phyloP scores from a whole-genome alignment of 139 green algal species.

The Chlorella sp. region DNA sequence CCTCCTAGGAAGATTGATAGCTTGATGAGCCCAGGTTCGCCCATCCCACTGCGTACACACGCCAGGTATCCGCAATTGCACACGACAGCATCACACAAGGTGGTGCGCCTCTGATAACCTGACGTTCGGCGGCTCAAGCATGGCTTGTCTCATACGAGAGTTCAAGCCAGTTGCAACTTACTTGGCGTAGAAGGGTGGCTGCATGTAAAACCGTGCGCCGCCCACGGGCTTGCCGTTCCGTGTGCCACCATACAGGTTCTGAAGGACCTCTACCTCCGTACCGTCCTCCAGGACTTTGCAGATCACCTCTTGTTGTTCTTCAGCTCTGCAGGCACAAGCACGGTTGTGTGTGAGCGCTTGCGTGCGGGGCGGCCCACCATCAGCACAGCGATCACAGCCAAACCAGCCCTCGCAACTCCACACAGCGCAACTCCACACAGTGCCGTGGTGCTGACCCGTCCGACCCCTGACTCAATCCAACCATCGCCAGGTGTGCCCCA shows the following conservation, averaged over 20 bases:
- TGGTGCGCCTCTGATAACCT: no score
- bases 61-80: background rate
- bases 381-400: background rate
- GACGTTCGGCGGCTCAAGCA: no score
- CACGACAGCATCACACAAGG: background rate
- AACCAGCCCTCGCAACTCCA: background rate
- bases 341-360: background rate
- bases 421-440: background rate
- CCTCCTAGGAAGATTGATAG: background rate
- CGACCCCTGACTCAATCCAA: no score
- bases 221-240: slow-evolving; percentile 15
- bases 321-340: background rate
- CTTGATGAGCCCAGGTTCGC: background rate
- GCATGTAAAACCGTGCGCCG: slow-evolving; percentile 16
- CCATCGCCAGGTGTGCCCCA: background rate
- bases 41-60: background rate
- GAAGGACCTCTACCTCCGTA: background rate
- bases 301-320: no score
- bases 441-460: no score
- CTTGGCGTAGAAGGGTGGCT: slow-evolving; percentile 5
- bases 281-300: no score
- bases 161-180: no score
- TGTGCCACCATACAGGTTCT: slow-evolving; percentile 15
- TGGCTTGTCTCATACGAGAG: no score
- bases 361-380: background rate